Evolutionary conservation across 495 filamentous ascomycete genomes (phyloP).

Genomic region (Penicillium arizonense): DNA sequence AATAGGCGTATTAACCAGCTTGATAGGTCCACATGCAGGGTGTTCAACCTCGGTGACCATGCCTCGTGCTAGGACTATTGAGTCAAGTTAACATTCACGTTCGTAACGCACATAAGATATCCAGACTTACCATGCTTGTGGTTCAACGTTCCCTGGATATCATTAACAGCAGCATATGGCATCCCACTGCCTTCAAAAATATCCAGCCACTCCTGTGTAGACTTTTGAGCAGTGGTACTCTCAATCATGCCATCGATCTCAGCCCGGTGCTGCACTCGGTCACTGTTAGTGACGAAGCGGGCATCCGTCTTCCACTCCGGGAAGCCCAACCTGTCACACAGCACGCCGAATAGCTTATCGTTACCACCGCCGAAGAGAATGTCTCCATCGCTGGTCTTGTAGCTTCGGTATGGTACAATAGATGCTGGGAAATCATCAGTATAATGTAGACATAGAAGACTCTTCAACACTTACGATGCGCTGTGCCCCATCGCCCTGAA

Average conservation of each 20-base stretch:
- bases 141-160: conserved; percentile 77
- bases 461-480: conserved; percentile 69
- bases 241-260: conserved; percentile 78
- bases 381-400: conserved; percentile 89
- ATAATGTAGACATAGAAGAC: background rate
- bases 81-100: background rate
- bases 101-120: background rate
- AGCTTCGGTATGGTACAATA: conserved; percentile 92
- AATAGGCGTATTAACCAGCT: conserved; percentile 90
- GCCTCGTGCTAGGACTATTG: conserved; percentile 67
- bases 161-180: conserved; percentile 95
- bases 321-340: conserved; percentile 74
- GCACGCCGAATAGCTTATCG: conserved; percentile 81
- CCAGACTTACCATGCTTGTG: conserved; percentile 68
- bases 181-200: conserved; percentile 86
- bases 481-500: conserved; percentile 88
- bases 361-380: conserved; percentile 93
- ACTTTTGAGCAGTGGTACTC: conserved; percentile 68
- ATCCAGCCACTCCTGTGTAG: conserved; percentile 85
- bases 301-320: conserved; percentile 77
- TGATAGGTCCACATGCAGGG: conserved; percentile 76
- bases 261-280: conserved; percentile 73
- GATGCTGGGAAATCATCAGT: conserved; percentile 58
- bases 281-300: conserved; percentile 76
- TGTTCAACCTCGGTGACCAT: conserved; percentile 92